Evolutionary conservation across 345 rosid species (phyloP), one percentile per base, ranked within the genome.

Genomic region (Pugionium cornutum): DNA sequence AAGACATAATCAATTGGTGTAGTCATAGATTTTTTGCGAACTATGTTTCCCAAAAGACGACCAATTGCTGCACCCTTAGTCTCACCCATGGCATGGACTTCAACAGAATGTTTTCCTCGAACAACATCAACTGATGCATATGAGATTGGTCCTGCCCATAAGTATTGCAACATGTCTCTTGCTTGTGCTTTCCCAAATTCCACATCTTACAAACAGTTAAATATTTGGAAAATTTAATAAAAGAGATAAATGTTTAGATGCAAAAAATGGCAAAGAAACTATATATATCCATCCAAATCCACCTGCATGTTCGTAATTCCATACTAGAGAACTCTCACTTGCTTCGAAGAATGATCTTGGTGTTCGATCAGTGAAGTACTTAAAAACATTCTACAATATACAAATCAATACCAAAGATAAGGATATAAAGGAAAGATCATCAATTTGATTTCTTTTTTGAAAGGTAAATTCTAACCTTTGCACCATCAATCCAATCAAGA

Each of bases 271-370:
- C 36, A 56, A 11, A 43, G 29, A 50, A 8, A 49, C 48, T 82
- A 0, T 18, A 18, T 18, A 18, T 18, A 18, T 18, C 18, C 18
- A 18, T 18, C 18, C 18, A 18, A 18, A 18, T 18, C 18, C 79
- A 91, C 99, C 99, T 79, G 99, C 96, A 81, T 91, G 91, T 80
- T 95, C 91, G 82, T 95, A 95, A 74, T 91, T 95, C 99, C 99
- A 95, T 53, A 95, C 89, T 35, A 95, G 91, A 3, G 96, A 95
- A 60, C 97, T 89, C 45, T 87, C 95, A 4, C 97, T 89, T 58
- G 55, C 75, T 66, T 95, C 99, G 66, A 81, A 84, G 77, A 87
- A 91, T 66, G 99, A 95, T 59, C 99, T 77, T 0, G 99, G 99
- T 39, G 99, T 95, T 75, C 99, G 81, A 44, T 89, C 96, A 46